Evolutionary conservation across 2,329 filamentous ascomycete genomes (phyloP).

Genomic region (Ascosphaera apis): DNA sequence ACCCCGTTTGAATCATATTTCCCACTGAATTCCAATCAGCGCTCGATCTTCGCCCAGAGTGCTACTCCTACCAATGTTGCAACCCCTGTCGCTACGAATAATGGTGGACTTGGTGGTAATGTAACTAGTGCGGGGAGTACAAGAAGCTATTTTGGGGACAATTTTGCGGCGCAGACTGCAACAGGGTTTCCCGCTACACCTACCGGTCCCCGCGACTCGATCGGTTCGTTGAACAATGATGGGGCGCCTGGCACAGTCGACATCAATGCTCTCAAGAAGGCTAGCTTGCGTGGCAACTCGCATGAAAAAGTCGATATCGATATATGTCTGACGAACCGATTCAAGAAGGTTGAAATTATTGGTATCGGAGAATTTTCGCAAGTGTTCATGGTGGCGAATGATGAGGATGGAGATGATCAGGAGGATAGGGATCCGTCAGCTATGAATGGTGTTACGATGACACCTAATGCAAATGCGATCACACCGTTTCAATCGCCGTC

Average conservation of each 20-base stretch:
- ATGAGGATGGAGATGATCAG: background rate
- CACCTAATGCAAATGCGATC: background rate
- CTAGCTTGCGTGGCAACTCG: background rate
- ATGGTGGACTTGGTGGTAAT: background rate
- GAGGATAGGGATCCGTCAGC: background rate
- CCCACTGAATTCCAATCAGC: slow-evolving; percentile 55
- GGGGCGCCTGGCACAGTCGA: background rate
- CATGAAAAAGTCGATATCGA: slow-evolving; percentile 39
- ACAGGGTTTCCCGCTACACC: slow-evolving; percentile 47
- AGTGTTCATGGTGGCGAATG: slow-evolving; percentile 34
- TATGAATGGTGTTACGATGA: background rate
- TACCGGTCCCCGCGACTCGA: slow-evolving; percentile 39
- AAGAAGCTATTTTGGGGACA: slow-evolving; percentile 1
- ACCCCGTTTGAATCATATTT: slow-evolving; percentile 57
- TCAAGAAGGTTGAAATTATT: slow-evolving; percentile 56
- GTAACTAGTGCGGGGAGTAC: background rate
- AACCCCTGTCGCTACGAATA: slow-evolving; percentile 9
- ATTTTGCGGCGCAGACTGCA: background rate
- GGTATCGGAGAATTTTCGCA: slow-evolving; percentile 84
- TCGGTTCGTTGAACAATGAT: slow-evolving; percentile 8
- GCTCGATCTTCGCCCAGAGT: slow-evolving; percentile 52
- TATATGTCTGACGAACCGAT: slow-evolving; percentile 46
- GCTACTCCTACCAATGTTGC: slow-evolving; percentile 4
- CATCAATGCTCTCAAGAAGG: slow-evolving; percentile 1
- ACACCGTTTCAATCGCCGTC: background rate